Percentiles rank a stretch among this genome's conserved stretches.
Conservation (phyloP, 371 early-diverging fungal genomes). For the Mucor circinelloides region DNA sequence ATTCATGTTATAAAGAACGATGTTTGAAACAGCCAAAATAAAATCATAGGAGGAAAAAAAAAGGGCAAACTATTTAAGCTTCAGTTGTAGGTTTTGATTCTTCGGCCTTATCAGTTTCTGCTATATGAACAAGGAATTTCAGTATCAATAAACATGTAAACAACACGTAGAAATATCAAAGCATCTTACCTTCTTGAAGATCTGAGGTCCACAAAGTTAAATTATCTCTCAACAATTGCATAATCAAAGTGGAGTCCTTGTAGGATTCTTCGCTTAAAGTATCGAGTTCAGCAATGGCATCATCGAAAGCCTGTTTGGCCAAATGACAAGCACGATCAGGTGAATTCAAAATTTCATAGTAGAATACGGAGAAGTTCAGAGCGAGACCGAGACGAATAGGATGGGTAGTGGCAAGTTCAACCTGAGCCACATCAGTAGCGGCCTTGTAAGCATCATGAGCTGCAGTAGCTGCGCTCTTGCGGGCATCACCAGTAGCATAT, state of each 20-base stretch:
- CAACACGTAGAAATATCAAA: not conserved
- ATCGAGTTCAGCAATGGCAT: constrained; percentile 98
- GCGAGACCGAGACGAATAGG: constrained; percentile 99
- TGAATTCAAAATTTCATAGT: constrained; percentile 99
- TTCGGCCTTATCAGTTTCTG: constrained; percentile 8
- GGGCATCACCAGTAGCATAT: constrained; percentile 86
- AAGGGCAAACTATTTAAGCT: not conserved
- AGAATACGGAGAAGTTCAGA: constrained; percentile 99
- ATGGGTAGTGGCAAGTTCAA: constrained; percentile 95
- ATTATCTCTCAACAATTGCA: constrained; percentile 99
- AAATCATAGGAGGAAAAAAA: not conserved
- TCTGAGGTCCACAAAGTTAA: constrained; percentile 99
- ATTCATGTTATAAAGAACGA: not conserved
- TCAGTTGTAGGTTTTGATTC: constrained; percentile 13
- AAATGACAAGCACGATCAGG: constrained; percentile 98
- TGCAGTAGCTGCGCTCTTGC: constrained; percentile 84
- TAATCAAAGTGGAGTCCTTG: constrained; percentile 99
- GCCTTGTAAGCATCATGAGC: constrained; percentile 96
- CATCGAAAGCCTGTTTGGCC: constrained; percentile 99
- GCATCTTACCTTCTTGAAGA: constrained; percentile 73
- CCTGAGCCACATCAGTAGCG: constrained; percentile 94
- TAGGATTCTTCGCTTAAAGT: constrained; percentile 98
- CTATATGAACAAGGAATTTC: not conserved
- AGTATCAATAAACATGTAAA: not conserved
- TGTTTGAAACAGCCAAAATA: not conserved